Evolutionary conservation across 2,329 filamentous ascomycete species (phyloP), one percentile per base, ranked within the genome.

Genomic region (Xylariaceae sp.): DNA sequence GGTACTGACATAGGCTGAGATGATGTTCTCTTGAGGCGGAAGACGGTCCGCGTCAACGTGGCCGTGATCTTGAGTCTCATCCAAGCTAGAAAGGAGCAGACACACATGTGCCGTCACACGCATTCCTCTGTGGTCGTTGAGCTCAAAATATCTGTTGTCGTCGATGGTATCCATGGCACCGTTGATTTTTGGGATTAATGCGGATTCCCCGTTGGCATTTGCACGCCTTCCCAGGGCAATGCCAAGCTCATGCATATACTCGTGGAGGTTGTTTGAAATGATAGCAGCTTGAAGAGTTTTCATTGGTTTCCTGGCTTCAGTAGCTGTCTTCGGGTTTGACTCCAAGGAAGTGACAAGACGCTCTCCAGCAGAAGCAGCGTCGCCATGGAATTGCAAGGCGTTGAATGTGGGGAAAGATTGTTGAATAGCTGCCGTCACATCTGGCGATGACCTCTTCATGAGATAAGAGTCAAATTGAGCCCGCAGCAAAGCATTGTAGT

Each of bases 401-500:
- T 89, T 81, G 52, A 85, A 84, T 2, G 76, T 71, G 3, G 76
- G 68, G 45, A 86, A 81, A 3, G 76, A 74, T 28, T 79, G 75
- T 4, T 73, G 70, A 36, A 81, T 60, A n/a, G 66, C 65, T 19
- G 78, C 69, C 17, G 76, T 67, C 15, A 74, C 64, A 26, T 74
- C 73, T 15, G 76, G 64, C 9, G 78, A 69, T 52, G 76, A 74
- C 48, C 74, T 68, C 17, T 67, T 67, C 47, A 79, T 66, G 42
- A 87, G 67, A 56, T 85, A 94, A 3, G 71, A 69, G 52, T 91
- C 86, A 59, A 95, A 91, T 53, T 91, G 85, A 2, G 81, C 79
- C 40, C 90, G 78, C 9, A 96, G 66, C 4, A 91, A 70, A n/a
- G 87, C 83, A 57, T 94, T 96, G 69, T 93, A 93, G 60, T 90